Conservation (phyloP, 495 filamentous ascomycete genomes). For the Parmelia sp. region DNA sequence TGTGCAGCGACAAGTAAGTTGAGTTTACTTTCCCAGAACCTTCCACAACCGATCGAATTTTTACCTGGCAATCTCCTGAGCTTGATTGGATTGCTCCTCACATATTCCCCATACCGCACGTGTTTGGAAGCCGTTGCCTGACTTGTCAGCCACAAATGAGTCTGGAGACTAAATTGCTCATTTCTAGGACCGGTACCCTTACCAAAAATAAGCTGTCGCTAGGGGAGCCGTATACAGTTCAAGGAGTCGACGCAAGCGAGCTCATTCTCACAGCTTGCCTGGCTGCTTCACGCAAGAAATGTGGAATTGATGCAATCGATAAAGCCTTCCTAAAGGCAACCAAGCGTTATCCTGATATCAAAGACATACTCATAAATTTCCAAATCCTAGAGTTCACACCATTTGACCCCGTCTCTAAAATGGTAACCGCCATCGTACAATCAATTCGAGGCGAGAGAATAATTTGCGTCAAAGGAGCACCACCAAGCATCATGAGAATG, state of each 20-base stretch:
- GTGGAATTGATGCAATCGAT: slow-evolving; percentile 92
- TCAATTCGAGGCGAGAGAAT: slow-evolving; percentile 74
- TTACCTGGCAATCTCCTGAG: neutral
- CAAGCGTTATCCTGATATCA: slow-evolving; percentile 70
- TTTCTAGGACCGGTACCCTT: slow-evolving; percentile 40
- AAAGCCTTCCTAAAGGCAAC: slow-evolving; percentile 86
- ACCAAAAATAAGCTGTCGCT: slow-evolving; percentile 91
- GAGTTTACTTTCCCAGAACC: neutral
- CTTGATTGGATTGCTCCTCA: slow-evolving; percentile 32
- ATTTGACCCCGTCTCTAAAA: slow-evolving; percentile 93
- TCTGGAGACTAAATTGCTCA: neutral
- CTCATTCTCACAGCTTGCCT: slow-evolving; percentile 89
- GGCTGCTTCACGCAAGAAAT: slow-evolving; percentile 87
- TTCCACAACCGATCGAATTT: neutral
- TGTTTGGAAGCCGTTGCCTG: neutral
- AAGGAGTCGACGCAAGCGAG: slow-evolving; percentile 71
- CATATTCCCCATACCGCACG: slow-evolving; percentile 43
- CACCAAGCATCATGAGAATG: slow-evolving; percentile 73
- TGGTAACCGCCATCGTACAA: slow-evolving; percentile 77
- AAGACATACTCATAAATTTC: slow-evolving; percentile 67
- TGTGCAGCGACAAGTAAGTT: slow-evolving; percentile 59
- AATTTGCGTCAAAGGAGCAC: slow-evolving; percentile 86
- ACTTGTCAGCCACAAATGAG: neutral
- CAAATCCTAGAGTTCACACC: slow-evolving; percentile 74
- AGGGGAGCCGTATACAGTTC: slow-evolving; percentile 73